Base-by-base conservation (phyloP, 441 rosid species). In the Pelargonium exstipulatum region DNA sequence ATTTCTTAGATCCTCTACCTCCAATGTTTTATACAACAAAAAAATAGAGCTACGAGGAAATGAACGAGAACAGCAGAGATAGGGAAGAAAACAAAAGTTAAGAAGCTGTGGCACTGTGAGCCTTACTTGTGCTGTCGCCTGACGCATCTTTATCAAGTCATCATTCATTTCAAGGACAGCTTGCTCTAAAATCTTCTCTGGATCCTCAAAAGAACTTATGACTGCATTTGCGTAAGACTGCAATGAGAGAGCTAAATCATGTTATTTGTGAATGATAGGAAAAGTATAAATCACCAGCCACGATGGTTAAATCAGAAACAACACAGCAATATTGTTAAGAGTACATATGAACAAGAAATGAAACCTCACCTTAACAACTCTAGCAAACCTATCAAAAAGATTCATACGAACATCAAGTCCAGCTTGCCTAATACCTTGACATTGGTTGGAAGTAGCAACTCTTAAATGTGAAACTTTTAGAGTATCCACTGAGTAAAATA, bases 101-200 rank as follows among this genome's bases (percentile, higher is more conserved):
- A 70, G 46, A 55, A 65, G 40, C 42, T 17, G 53, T 35, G 70
- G 72, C 17, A 65, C 49, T 7, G 46, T 20, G 40, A 75, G 64
- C 57, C 83, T 75, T 75, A 95, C 98, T 82, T 95, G 99, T 68
- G 99, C 98, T 61, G 98, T 88, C 51, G 99, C 98, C 73, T 95
- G 99, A 63, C 97, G 92, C 99, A 95, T 92, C 83, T 95, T 95
- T 48, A 85, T 82, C 90, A 95, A 83, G 85, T 95, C 99, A 78
- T 85, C 91, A 72, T 89, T 95, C 99, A 95, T 95, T 82, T 95
- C 99, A 78, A 95, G 86, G 48, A 92, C 96, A 12, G 98, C 74
- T 76, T 95, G 98, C 69, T 95, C 99, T 68, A 95, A 83, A 63
- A 95, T 88, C 66, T 95, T 95, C 87, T 95, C 99, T 0, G 98